Conservation (phyloP, 352 stramenopile species). For the Globisporangium lucens region DNA sequence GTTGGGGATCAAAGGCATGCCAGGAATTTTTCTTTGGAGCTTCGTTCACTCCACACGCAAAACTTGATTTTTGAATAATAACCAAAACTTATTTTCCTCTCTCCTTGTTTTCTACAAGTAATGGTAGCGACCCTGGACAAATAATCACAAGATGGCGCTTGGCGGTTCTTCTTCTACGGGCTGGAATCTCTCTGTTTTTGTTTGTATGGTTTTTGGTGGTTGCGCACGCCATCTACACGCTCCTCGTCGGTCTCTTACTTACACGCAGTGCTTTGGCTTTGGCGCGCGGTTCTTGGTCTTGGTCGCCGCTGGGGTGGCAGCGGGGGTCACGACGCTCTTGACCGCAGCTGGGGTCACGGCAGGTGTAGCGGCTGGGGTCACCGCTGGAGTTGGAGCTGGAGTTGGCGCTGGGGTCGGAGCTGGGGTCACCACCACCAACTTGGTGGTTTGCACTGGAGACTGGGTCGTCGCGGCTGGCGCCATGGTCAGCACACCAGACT, state of each 20-base stretch:
- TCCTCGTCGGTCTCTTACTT: slow-evolving; percentile 15
- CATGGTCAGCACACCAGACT: slow-evolving; percentile 10
- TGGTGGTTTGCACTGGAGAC: background rate
- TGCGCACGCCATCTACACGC: background rate
- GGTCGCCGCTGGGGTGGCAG: slow-evolving; percentile 7
- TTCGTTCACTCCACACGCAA: slow-evolving; percentile 10
- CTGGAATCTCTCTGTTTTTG: background rate
- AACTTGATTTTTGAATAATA: slow-evolving; percentile 8
- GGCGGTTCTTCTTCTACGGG: background rate
- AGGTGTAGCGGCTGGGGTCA: background rate
- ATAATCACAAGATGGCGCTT: slow-evolving; percentile 1
- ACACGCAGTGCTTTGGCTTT: slow-evolving; percentile 26
- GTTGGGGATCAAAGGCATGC: background rate
- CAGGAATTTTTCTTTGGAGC: background rate
- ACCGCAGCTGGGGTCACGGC: background rate
- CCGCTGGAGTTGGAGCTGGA: background rate
- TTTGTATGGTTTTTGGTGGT: background rate
- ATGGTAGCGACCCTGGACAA: background rate
- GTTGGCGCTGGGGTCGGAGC: slow-evolving; percentile 4
- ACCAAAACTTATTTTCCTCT: background rate
- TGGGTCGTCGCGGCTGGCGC: background rate
- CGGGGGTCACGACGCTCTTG: slow-evolving; percentile 1
- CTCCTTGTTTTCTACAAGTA: background rate
- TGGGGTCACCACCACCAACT: slow-evolving; percentile 1
- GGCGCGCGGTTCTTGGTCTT: slow-evolving; percentile 17